These are phyloP conservation scores for Cyberlindnera maclurae DNA, from an alignment of 805 yeast genomes.

Conservation along the genomic window DNA sequence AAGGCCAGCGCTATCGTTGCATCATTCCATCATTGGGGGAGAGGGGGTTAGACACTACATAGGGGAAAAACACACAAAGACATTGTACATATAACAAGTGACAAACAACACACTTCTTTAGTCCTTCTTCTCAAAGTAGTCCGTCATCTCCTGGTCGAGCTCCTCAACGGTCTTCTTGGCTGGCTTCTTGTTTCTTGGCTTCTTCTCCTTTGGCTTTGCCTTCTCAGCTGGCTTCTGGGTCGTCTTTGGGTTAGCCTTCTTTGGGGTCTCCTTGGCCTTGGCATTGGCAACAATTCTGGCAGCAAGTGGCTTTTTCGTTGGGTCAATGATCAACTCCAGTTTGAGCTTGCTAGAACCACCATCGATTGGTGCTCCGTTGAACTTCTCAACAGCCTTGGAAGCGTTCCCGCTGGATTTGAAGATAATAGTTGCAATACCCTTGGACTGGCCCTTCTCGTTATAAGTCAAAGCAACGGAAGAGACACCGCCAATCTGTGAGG, in stretches of 20 bases:
- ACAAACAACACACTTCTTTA: slow-evolving; percentile 6
- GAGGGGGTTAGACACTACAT: neutral
- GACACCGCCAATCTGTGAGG: slow-evolving; percentile 82
- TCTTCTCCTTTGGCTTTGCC: slow-evolving; percentile 9
- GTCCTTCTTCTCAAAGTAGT: slow-evolving; percentile 62
- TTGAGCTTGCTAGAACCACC: slow-evolving; percentile 72
- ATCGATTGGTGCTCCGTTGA: slow-evolving; percentile 91
- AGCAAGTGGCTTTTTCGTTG: slow-evolving; percentile 66
- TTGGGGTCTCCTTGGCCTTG: slow-evolving; percentile 18
- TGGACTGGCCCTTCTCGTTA: slow-evolving; percentile 83
- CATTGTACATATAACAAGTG: neutral
- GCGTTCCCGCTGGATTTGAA: slow-evolving; percentile 70
- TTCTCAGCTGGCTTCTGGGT: slow-evolving; percentile 5
- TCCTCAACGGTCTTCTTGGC: slow-evolving; percentile 80
- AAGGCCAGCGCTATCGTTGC: neutral
- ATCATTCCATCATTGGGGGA: too few species aligned
- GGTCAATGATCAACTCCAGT: slow-evolving; percentile 79
- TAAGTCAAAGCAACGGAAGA: slow-evolving; percentile 62
- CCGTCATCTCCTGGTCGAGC: slow-evolving; percentile 97
- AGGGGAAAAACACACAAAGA: neutral
- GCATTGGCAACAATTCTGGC: slow-evolving; percentile 59
- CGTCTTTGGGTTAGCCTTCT: slow-evolving; percentile 13
- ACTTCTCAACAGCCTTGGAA: slow-evolving; percentile 68
- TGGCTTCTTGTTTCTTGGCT: slow-evolving; percentile 32
- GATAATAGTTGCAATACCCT: slow-evolving; percentile 84